These are phyloP conservation scores for Oryza coarctata DNA, from an alignment of 176 grass and related monocot species.

Conservation along the genomic window DNA sequence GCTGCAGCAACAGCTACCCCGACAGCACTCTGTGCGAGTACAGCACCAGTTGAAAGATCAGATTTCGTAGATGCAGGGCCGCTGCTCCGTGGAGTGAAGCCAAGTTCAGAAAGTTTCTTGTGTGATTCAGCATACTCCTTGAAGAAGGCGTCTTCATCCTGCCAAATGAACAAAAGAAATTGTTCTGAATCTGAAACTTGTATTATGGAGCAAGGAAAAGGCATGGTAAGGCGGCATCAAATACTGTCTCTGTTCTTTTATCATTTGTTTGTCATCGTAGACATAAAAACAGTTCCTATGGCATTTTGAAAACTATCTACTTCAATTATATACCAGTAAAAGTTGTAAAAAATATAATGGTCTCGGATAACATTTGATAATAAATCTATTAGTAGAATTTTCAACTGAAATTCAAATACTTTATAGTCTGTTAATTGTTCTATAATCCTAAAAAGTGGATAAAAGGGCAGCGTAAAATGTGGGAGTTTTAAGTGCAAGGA, in stretches of 20 bases:
- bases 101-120: constrained; percentile 91
- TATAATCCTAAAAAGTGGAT: background rate
- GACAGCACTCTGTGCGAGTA: constrained; percentile 72
- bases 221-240: background rate
- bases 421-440: background rate
- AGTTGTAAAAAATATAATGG: background rate
- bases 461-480: background rate
- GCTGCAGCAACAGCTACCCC: constrained; percentile 80
- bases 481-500: background rate
- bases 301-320: background rate
- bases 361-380: background rate
- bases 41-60: constrained; percentile 33
- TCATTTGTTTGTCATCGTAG: background rate
- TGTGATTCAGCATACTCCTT: constrained; percentile 91
- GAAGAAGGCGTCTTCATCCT: constrained; percentile 94
- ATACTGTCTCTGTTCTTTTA: background rate
- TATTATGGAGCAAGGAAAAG: background rate
- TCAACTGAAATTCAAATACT: background rate
- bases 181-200: constrained; percentile 23
- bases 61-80: constrained; percentile 48
- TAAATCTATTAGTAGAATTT: background rate
- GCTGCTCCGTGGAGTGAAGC: constrained; percentile 51
- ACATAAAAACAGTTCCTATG: background rate
- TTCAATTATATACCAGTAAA: background rate
- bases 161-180: background rate